Evolutionary conservation across 2,329 filamentous ascomycete species (phyloP).

Genomic region (Paramyrothecium sp.): DNA sequence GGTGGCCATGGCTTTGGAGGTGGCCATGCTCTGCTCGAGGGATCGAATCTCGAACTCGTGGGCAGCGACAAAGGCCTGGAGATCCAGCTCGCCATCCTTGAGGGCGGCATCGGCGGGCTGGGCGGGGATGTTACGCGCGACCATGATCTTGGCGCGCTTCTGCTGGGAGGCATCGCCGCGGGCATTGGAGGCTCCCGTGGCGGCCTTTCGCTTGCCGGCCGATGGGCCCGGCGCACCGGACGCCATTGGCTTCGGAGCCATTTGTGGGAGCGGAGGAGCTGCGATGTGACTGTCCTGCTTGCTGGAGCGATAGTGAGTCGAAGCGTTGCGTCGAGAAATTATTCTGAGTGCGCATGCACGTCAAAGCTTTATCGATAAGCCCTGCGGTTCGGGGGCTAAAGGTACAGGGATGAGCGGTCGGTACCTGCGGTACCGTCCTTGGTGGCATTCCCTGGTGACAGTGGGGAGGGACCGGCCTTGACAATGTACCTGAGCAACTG

Average conservation of each 20-base stretch:
- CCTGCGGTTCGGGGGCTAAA: not conserved
- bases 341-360: not conserved
- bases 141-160: conserved; percentile 46
- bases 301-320: conserved; percentile 1
- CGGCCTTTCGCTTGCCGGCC: conserved; percentile 23
- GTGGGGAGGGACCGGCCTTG: no score
- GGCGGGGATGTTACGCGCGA: conserved; percentile 48
- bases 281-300: conserved; percentile 1
- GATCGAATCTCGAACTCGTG: conserved; percentile 88
- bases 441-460: no score
- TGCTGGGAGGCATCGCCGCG: conserved; percentile 23
- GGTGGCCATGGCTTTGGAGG: conserved; percentile 60
- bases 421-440: no score
- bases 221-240: conserved; percentile 21
- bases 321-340: not conserved
- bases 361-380: conserved; percentile 26
- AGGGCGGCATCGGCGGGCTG: conserved; percentile 51
- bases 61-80: conserved; percentile 79
- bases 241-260: conserved; percentile 20
- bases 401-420: no score
- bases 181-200: conserved; percentile 13
- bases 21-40: conserved; percentile 77
- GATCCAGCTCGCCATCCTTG: conserved; percentile 76
- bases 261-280: conserved; percentile 17
- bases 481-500: no score